These are phyloP conservation scores for Globisporangium abappressorium DNA, from an alignment of 352 stramenopile genomes.

Conservation along the genomic window DNA sequence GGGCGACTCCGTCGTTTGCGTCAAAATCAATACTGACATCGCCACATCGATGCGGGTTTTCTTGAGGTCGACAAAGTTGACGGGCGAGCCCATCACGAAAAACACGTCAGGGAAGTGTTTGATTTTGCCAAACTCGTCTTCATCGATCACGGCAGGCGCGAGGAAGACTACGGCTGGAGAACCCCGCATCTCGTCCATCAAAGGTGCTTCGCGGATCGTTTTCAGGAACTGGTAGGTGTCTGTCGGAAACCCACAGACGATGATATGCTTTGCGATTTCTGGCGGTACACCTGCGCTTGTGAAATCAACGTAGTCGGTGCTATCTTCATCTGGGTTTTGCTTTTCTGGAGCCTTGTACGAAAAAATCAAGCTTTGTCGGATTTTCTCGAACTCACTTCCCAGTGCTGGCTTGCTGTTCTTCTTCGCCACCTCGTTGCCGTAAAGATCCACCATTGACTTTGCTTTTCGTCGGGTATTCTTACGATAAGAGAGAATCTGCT, in stretches of 20 bases:
- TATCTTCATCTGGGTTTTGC: conserved; percentile 19
- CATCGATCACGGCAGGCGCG: conserved; percentile 38
- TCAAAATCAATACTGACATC: conserved; percentile 65
- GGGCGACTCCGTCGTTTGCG: conserved; percentile 35
- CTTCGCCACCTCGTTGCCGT: conserved; percentile 22
- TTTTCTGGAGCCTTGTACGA: conserved; percentile 44
- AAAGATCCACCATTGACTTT: conserved; percentile 31
- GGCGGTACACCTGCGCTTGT: conserved; percentile 34
- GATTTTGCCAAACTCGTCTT: conserved; percentile 57
- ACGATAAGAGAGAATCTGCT: conserved; percentile 74
- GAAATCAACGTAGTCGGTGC: conserved; percentile 54
- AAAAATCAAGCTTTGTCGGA: conserved; percentile 52
- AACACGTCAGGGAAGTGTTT: conserved; percentile 55
- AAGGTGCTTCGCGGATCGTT: conserved; percentile 57
- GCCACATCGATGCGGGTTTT: conserved; percentile 59
- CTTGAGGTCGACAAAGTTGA: conserved; percentile 72
- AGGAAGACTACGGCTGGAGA: conserved; percentile 62
- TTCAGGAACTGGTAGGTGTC: conserved; percentile 73
- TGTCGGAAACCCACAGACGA: conserved; percentile 63
- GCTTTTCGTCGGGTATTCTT: conserved; percentile 67
- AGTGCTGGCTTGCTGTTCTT: conserved; percentile 66
- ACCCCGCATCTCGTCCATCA: conserved; percentile 31
- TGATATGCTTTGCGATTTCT: conserved; percentile 49
- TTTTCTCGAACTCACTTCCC: conserved; percentile 54
- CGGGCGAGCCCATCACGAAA: conserved; percentile 65